Conservation (phyloP, 1,284 basidiomycete species). For the Ceratobasidium sp. region DNA sequence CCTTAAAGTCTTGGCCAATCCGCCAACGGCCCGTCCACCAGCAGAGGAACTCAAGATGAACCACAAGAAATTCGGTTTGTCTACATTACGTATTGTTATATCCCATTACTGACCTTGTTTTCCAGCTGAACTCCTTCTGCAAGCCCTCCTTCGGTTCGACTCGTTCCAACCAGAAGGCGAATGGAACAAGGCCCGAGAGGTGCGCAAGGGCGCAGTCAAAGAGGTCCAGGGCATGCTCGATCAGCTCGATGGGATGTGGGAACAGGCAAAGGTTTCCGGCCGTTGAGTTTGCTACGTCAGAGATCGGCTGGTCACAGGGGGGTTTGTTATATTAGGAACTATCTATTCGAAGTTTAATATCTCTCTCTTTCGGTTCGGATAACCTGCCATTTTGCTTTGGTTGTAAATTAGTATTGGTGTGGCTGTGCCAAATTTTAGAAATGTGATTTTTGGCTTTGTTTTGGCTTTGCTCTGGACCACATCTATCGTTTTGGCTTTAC, state of each 20-base stretch:
- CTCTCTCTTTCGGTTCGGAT: slow-evolving; percentile 7
- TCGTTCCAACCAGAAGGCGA: slow-evolving; percentile 69
- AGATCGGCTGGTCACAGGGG: neutral
- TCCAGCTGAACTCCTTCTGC: slow-evolving; percentile 75
- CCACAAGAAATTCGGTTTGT: slow-evolving; percentile 50
- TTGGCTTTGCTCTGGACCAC: neutral
- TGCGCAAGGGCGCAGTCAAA: slow-evolving; percentile 77
- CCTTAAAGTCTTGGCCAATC: slow-evolving; percentile 15
- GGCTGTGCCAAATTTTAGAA: slow-evolving; percentile 38
- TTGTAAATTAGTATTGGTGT: slow-evolving; percentile 24
- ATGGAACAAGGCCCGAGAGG: slow-evolving; percentile 72
- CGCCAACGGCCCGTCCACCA: slow-evolving; percentile 14
- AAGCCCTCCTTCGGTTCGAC: slow-evolving; percentile 77
- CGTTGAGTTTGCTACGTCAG: slow-evolving; percentile 6
- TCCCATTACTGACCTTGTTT: slow-evolving; percentile 20
- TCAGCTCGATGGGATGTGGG: slow-evolving; percentile 62
- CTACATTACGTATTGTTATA: slow-evolving; percentile 33
- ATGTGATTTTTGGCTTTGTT: neutral
- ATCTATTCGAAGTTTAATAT: slow-evolving; percentile 16
- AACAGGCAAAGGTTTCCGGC: slow-evolving; percentile 37
- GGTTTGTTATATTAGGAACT: slow-evolving; percentile 14
- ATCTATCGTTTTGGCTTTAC: neutral
- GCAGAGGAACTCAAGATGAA: slow-evolving; percentile 28
- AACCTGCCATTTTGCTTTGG: neutral
- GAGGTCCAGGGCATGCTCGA: slow-evolving; percentile 67